Percentiles rank a stretch among this genome's conserved stretches.
Evolutionary conservation across 805 yeast species (phyloP).

Genomic region (Metschnikowia vanudenii): DNA sequence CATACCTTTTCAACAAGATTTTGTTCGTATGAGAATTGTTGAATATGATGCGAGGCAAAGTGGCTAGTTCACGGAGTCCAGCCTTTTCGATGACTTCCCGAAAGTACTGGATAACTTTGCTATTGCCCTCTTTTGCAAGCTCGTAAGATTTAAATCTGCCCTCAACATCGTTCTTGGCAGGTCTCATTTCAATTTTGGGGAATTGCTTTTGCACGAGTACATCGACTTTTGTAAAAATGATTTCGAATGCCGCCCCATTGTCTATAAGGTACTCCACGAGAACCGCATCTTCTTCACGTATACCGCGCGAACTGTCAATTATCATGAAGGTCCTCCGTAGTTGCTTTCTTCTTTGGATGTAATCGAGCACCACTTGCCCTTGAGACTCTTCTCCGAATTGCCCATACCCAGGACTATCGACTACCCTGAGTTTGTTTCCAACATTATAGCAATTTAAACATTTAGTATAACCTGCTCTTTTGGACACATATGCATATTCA

Average conservation of each 20-base stretch:
- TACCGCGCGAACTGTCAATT: constrained; percentile 59
- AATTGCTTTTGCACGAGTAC: constrained; percentile 35
- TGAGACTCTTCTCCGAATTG: constrained; percentile 60
- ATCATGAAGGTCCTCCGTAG: constrained; percentile 61
- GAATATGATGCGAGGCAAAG: constrained; percentile 48
- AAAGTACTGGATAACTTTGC: constrained; percentile 27
- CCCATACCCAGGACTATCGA: constrained; percentile 94
- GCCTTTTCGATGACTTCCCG: constrained; percentile 37
- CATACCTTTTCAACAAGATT: constrained; percentile 42
- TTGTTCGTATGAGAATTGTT: constrained; percentile 48
- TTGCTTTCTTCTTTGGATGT: constrained; percentile 52
- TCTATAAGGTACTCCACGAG: constrained; percentile 50
- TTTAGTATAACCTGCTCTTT: constrained; percentile 55
- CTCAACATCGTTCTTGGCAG: constrained; percentile 7
- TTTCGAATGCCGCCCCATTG: constrained; percentile 66
- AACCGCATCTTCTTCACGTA: constrained; percentile 53
- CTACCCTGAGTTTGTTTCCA: constrained; percentile 59
- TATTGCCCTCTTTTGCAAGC: constrained; percentile 23
- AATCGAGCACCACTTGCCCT: constrained; percentile 66
- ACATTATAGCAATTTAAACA: constrained; percentile 72
- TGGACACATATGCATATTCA: constrained; percentile 53
- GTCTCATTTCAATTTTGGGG: constrained; percentile 18
- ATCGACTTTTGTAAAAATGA: constrained; percentile 78
- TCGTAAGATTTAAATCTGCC: constrained; percentile 13
- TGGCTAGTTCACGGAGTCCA: constrained; percentile 34